Conservation (phyloP, 2,329 filamentous ascomycete genomes). For the Trichoderma guizhouense region DNA sequence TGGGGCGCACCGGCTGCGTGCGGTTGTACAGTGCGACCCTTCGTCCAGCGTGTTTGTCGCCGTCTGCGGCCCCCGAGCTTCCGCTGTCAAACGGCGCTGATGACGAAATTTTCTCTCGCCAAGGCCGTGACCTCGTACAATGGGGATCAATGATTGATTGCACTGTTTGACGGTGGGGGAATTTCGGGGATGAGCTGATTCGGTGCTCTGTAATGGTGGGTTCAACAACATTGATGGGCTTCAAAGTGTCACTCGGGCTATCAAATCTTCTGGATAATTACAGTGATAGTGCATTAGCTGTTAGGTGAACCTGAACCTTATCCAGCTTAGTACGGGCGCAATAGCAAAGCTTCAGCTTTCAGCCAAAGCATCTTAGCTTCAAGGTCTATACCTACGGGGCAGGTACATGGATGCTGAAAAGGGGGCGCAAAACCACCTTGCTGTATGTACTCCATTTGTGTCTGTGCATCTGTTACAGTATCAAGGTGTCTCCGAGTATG, state of each 20-base stretch:
- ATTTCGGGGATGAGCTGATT: neutral
- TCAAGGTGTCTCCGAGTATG: neutral
- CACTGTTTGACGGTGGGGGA: neutral
- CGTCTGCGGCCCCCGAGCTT: constrained; percentile 3
- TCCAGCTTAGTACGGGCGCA: neutral
- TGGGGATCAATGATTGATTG: neutral
- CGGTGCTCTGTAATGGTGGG: neutral
- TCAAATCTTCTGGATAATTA: neutral
- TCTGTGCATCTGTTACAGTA: neutral
- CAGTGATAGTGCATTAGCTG: neutral
- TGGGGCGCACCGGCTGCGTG: neutral
- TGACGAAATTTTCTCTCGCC: constrained; percentile 5
- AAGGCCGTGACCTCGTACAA: neutral
- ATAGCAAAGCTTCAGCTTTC: neutral
- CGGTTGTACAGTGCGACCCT: neutral
- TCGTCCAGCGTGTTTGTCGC: neutral
- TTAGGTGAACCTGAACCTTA: neutral
- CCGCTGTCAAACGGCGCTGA: neutral
- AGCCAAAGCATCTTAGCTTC: neutral
- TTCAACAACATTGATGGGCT: neutral
- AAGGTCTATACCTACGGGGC: neutral
- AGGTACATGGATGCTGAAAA: neutral
- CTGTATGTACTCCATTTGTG: neutral
- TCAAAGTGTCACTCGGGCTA: neutral
- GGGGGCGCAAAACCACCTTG: neutral